Evolutionary conservation across 768 basidiomycete genomes (phyloP), one percentile per base, ranked within the genome.

Genomic region (Phlebiopsis flavidoalba): DNA sequence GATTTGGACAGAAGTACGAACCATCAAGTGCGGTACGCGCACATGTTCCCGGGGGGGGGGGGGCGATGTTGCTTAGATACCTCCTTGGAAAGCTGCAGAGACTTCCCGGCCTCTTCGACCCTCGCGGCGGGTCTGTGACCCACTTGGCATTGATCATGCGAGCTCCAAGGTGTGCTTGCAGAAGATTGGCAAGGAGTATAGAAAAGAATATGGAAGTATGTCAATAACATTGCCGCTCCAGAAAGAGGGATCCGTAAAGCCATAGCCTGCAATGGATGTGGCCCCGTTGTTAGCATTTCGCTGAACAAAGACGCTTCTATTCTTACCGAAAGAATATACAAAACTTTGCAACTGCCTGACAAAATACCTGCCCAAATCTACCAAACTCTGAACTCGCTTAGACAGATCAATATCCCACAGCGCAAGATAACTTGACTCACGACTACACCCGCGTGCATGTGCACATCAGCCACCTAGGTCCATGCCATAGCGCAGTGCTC

Each of bases 1-100:
- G n/a, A n/a, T n/a, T n/a, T n/a, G n/a, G n/a, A 11, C 46, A 35
- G 35, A n/a, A 21, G 26, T 19, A 53, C 67, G 10, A 48, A 75
- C 79, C 79, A 80, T 3, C n/a, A n/a, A 79, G 60, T 2, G 80
- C 76, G 1, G 74, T 74, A 1, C 75, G 78, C 75, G 78, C 35
- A 80, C 67, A 52, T 80, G n/a, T 78, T 8, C 79, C 80, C 5
- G 74, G n/a, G n/a, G n/a, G n/a, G n/a, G n/a, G n/a, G n/a, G n/a
- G n/a, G n/a, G n/a, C n/a, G n/a, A n/a, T n/a, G 70, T 43, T 79
- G 75, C 63, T 78, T 79, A 43, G n/a, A 76, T 60, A 4, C 70
- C 74, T 33, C 72, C 77, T 65, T 76, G 75, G n/a, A 15, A 62
- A 47, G 37, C 65, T 63, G 56, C 75, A 76, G 26, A 70, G 60